These are phyloP conservation scores for Cladophialophora psammophila DNA, from an alignment of 2,329 filamentous ascomycete species.

Conservation along the genomic window DNA sequence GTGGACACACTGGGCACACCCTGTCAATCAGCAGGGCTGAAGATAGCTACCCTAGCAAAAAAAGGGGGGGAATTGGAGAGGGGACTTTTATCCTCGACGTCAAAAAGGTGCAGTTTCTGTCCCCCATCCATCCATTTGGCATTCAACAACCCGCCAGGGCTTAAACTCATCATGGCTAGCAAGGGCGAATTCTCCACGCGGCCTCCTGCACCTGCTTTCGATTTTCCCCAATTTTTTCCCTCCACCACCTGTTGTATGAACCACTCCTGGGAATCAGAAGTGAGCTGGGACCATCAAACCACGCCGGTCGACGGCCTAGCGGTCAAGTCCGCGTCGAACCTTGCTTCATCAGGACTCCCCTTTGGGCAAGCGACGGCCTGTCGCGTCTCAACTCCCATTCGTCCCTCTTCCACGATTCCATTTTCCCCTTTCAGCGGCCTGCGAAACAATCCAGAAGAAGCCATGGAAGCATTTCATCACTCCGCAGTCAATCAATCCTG, in stretches of 20 bases:
- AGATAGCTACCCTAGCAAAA: not conserved
- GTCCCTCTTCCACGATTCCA: not conserved
- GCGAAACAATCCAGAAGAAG: not conserved
- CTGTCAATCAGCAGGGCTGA: constrained; percentile 13
- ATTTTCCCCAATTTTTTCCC: constrained; percentile 7
- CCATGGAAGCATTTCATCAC: constrained; percentile 7
- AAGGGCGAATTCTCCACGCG: constrained; percentile 8
- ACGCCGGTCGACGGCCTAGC: constrained; percentile 17
- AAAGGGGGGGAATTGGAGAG: constrained; percentile 1
- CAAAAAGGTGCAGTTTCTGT: not conserved
- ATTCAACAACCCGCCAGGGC: not conserved
- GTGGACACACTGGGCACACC: not conserved
- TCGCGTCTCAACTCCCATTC: not conserved
- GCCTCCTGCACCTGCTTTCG: constrained; percentile 4
- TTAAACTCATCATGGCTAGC: constrained; percentile 10
- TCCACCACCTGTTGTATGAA: not conserved
- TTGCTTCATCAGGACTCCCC: constrained; percentile 6
- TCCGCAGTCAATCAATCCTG: not conserved
- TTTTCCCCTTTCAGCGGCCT: not conserved
- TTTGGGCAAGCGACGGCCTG: not conserved
- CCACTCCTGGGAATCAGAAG: not conserved
- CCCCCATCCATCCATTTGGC: not conserved
- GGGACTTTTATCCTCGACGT: not conserved
- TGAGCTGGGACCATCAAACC: constrained; percentile 4
- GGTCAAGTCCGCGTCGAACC: constrained; percentile 14